Evolutionary conservation across 345 rosid species (phyloP), one percentile per base, ranked within the genome.

Genomic region (Hibiscus syriacus): DNA sequence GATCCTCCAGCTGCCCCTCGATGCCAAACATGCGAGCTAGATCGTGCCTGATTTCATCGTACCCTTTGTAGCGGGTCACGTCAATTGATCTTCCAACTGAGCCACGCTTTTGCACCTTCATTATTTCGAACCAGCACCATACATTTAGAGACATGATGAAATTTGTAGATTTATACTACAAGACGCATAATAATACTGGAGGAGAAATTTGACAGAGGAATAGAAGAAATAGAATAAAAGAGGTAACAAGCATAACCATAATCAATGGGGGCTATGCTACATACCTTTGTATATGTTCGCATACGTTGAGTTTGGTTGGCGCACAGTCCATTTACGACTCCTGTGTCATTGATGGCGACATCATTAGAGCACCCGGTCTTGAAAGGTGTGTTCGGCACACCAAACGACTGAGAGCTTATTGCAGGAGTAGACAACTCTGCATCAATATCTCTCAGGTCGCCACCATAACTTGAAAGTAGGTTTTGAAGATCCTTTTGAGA

Each of bases 21-120:
- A 91, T 87, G 9, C 97, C 96, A 77, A 94, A 94, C 99, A 91
- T 91, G 75, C 90, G 92, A 17, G 95, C 98, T 61, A 94, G 77
- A 77, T 89, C 99, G 71, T 81, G 82, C 76, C 94, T 86, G 20
- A 94, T 92, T 64, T 86, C 98, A 5, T 87, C 93, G 43, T 94
- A 94, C 7, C 81, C 87, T 73, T 78, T 85, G 72, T 85, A 91
- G 48, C 97, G 91, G 11, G 92, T 89, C 45, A 94, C 90, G 72
- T 94, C 99, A 49, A 94, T 89, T 54, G 97, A 94, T 81, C 99
- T 87, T 74, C 99, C 98, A 0, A 89, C 98, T 23, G 98, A 84
- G 14, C 99, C 98, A 25, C 96, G 95, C 83, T 94, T 94, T 85
- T 91, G 96, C 79, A 91, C 96, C 99, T 95, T 68, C 79, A 82